Percentiles rank a stretch among this genome's conserved stretches.
Evolutionary conservation across 1,139 yeast species (phyloP).

Genomic region (Debaryomyces fabryi): DNA sequence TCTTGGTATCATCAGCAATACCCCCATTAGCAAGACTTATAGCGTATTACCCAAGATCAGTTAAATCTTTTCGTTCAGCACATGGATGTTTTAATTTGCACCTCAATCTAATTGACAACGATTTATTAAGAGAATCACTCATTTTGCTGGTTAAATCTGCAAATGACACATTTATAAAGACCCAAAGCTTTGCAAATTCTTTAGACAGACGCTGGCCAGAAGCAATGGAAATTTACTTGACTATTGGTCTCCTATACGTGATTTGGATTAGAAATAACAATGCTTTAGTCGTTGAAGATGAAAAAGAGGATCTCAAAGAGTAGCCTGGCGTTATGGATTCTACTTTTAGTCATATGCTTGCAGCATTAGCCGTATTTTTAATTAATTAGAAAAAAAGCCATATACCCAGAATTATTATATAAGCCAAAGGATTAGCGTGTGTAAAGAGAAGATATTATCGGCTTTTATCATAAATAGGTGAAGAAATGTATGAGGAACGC

Average conservation of each 20-base stretch:
- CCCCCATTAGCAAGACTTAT: not conserved
- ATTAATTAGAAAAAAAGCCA: no score
- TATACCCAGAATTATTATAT: no score
- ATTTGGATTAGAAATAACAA: conserved; percentile 40
- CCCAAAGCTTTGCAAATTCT: not conserved
- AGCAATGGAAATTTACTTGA: conserved; percentile 18
- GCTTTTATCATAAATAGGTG: no score
- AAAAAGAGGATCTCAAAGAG: conserved; percentile 6
- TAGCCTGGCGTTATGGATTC: not conserved
- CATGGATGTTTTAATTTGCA: not conserved
- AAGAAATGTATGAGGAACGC: no score
- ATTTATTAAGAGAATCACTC: not conserved
- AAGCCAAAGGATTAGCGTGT: no score
- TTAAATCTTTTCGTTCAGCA: not conserved
- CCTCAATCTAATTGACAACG: not conserved
- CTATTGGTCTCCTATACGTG: conserved; percentile 27
- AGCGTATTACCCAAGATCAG: not conserved
- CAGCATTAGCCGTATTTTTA: no score
- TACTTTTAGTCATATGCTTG: no score
- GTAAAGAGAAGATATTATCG: no score
- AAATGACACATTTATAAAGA: not conserved
- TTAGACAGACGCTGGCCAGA: conserved; percentile 15
- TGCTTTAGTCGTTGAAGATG: conserved; percentile 32
- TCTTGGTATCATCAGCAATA: conserved; percentile 32
- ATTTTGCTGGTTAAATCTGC: not conserved